Evolutionary conservation across 2,329 filamentous ascomycete species (phyloP).

Genomic region (Calonectria pseudoreteaudii): DNA sequence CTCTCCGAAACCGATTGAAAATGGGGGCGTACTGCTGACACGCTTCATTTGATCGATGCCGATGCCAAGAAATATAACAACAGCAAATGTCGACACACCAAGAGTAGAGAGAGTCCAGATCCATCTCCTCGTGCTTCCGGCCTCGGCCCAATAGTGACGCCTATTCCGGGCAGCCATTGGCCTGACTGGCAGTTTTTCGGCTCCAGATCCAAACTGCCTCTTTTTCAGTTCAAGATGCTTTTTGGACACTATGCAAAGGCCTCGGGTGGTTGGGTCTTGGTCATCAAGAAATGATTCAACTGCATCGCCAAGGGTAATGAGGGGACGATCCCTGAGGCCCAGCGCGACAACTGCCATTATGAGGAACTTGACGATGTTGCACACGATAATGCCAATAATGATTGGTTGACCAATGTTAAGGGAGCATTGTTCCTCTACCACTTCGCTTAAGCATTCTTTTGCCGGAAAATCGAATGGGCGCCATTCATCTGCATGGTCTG

Average conservation of each 20-base stretch:
- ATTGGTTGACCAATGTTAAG: background rate
- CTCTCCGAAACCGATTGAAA: background rate
- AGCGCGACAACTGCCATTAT: background rate
- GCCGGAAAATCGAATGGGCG: slow-evolving; percentile 5
- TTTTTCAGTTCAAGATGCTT: background rate
- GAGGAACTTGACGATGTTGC: background rate
- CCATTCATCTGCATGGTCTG: background rate
- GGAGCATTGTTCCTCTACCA: background rate
- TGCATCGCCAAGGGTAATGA: slow-evolving; percentile 4
- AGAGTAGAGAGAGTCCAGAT: background rate
- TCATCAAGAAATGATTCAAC: background rate
- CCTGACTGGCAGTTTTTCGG: background rate
- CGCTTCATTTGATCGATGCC: background rate
- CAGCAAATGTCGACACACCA: background rate
- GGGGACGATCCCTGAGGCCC: slow-evolving; percentile 15
- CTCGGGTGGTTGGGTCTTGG: background rate
- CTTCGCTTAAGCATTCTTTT: slow-evolving; percentile 2
- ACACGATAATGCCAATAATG: background rate
- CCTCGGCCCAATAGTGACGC: background rate
- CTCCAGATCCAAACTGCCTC: background rate
- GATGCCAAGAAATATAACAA: background rate
- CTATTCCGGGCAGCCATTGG: background rate
- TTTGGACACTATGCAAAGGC: slow-evolving; percentile 3
- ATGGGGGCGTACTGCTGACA: background rate
- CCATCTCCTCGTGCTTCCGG: background rate